Base-by-base conservation (phyloP, 1,139 yeast genomes). In the Nadsonia starkeyi-henricii region DNA sequence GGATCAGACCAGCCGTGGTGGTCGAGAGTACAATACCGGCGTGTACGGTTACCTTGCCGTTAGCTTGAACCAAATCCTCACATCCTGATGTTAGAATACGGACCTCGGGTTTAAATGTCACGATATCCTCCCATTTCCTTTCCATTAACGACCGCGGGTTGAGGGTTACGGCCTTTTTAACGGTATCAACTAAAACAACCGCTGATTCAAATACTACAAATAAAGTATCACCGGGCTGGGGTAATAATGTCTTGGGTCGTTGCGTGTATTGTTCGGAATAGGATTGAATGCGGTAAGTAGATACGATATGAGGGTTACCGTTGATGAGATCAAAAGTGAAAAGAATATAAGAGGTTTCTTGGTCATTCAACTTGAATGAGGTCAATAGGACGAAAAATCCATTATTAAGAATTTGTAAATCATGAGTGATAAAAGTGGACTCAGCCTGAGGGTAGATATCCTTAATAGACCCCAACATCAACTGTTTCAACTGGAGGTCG, bases 41-140 rank as follows among this genome's bases (percentile, higher is more conserved):
- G 36, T 64, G 60, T 26, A 65, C 57, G 1, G 61, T 48, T 33
- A 59, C 50, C 36, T 58, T 57, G 2, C 52, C 58, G 44, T 58
- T 49, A 21, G 49, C 51, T 45, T 55, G 50, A 13, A 50, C 47
- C 5, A 52, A 49, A 63, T 67, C 66, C 60, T 78, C 84, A 52
- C 68, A 68, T 1, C 86, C 86, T 50, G 69, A 68, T 0, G 89
- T 91, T 33, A 82, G 66, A n/a, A 85, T 68, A 1, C 70, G 66
- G 2, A 81, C 73, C 19, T 73, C 71, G 1, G 72, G 56, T 51
- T 75, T 75, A 53, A 86, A 73, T 17, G 73, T 69, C 18, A 86
- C 69, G 8, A 76, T 69, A 58, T 86, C 96, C 62, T 85, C 95
- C 94, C 95, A 85, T 58, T 81, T 72, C 26, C 81, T 75, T 47